Evolutionary conservation across 1,284 basidiomycete species (phyloP), one percentile per base, ranked within the genome.

Genomic region (Phellinidium pouzarii): DNA sequence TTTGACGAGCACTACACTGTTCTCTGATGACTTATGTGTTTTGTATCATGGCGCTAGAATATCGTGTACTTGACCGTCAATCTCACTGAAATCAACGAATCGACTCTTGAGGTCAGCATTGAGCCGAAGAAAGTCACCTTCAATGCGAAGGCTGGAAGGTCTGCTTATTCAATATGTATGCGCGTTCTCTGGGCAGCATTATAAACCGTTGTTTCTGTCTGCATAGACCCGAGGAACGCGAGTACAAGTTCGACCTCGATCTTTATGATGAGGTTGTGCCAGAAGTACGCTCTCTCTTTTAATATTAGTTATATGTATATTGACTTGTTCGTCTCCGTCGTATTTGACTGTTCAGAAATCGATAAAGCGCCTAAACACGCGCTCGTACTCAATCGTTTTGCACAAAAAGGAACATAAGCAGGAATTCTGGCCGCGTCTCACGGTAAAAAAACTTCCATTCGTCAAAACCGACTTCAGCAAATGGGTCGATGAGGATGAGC

Each of bases 401-500:
- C 83, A 82, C 68, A 96, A 96, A 71, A 91, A 92, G 69, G 81
- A 84, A 58, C 64, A 68, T 36, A 71, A 84, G 64, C 67, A 71
- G 19, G 93, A 92, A 62, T 96, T 80, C 71, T 96, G 93, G 93
- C 86, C 90, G 19, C 80, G 92, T 56, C 73, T 96, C 50, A 91
- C 88, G 71, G 88, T 89, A 59, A 93, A 92, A 70, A 90, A 80
- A 71, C 80, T 77, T 55, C 73, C 81, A 50, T 94, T 82, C 71
- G 72, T 94, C 68, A 94, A 92, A 77, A 94, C 91, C 46, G 91
- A 95, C 70, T 95, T 94, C 67, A 74, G 76, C 63, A 94, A 89
- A 71, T 96, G 92, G 92, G 87, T 88, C 48, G 93, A 95, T 65
- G 93, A 96, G 73, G 93, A 96, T 65, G 93, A 96, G 68, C 93